phyloP scores from a whole-genome alignment of 345 rosid species.

The thale cress (Arabidopsis thaliana) region TAIR10.1 NC_003070.9:11444501-11445000 shows the following conservation, averaged over 20 bases:
- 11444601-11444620: too few relatives aligned
- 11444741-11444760: not conserved
- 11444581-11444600: too few relatives aligned
- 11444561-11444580: too few relatives aligned
- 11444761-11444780: too few relatives aligned
- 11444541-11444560: not conserved
- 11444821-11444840: conserved; percentile 43
- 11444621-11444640: too few relatives aligned
- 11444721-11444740: not conserved
- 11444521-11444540: not conserved
- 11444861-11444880: conserved; percentile 38
- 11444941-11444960: not conserved
- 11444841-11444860: conserved; percentile 34
- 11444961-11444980: not conserved
- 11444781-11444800: not conserved
- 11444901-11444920: conserved; percentile 42
- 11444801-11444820: conserved; percentile 27
- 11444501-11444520: not conserved
- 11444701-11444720: not conserved
- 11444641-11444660: not conserved
- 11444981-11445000: not conserved
- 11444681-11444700: not conserved
- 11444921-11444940: conserved; percentile 18
- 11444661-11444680: not conserved
- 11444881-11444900: conserved; percentile 46